Conservation (phyloP, 108 stramenopile genomes). For the Conticribra weissflogii region DNA sequence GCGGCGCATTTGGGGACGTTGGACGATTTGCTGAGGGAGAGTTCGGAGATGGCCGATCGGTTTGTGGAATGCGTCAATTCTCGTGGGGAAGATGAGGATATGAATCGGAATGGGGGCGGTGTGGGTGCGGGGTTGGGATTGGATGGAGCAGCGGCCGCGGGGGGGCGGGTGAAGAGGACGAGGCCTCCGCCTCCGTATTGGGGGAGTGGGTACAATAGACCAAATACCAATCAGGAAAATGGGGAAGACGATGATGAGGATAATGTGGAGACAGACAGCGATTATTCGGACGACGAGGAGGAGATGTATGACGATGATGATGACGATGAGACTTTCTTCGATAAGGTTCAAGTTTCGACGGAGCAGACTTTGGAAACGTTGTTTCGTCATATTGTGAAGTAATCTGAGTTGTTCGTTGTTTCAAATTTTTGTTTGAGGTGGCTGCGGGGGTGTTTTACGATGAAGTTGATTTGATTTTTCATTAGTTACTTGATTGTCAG, state of each 20-base stretch:
- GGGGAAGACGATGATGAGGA: slow-evolving; percentile 28
- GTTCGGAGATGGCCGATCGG: slow-evolving; percentile 29
- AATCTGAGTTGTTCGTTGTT: background rate
- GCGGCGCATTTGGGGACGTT: slow-evolving; percentile 32
- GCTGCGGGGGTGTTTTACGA: background rate
- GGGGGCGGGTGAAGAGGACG: slow-evolving; percentile 7
- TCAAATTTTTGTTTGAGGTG: background rate
- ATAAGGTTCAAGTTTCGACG: slow-evolving; percentile 45
- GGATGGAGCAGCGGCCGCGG: slow-evolving; percentile 10
- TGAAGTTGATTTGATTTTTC: background rate
- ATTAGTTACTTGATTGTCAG: too few relatives aligned
- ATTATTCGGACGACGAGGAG: slow-evolving; percentile 25
- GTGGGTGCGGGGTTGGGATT: background rate
- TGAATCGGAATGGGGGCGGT: slow-evolving; percentile 3
- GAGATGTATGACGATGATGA: slow-evolving; percentile 42
- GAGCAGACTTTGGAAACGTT: slow-evolving; percentile 47
- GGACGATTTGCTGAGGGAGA: slow-evolving; percentile 42
- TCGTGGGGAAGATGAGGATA: slow-evolving; percentile 29
- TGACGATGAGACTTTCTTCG: slow-evolving; percentile 47
- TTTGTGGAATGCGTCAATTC: slow-evolving; percentile 41
- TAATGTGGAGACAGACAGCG: slow-evolving; percentile 12
- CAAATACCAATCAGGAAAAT: slow-evolving; percentile 5
- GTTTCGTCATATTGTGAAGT: slow-evolving; percentile 48
- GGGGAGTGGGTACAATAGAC: slow-evolving; percentile 40
- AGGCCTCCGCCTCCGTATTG: slow-evolving; percentile 23